Conservation (phyloP, 1,284 basidiomycete species). For the Malassezia cuniculi region DNA sequence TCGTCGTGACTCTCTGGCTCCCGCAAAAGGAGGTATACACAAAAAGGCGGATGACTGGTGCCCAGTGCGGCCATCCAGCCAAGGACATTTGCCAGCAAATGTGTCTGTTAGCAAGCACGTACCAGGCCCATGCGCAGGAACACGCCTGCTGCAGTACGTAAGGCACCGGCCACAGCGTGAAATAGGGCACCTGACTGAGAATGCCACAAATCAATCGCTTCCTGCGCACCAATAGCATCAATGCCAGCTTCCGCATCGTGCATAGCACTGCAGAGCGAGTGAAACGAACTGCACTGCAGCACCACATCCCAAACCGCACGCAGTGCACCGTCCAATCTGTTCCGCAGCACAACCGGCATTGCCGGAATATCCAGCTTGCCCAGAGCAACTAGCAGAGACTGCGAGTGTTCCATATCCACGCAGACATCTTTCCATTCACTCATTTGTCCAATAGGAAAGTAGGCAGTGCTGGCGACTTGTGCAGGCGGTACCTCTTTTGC, state of each 20-base stretch:
- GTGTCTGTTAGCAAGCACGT: constrained; percentile 7
- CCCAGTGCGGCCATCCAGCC: constrained; percentile 7
- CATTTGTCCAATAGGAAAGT: constrained; percentile 1
- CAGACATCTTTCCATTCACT: no score
- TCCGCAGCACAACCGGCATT: no score
- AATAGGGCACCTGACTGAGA: constrained; percentile 16
- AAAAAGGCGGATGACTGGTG: constrained; percentile 8
- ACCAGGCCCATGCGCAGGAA: constrained; percentile 15
- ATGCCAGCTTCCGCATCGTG: no score
- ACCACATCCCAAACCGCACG: no score
- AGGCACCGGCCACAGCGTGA: constrained; percentile 17
- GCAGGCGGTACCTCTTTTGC: neutral
- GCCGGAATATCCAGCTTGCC: no score
- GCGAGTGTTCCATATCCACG: no score
- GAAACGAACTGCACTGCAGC: no score
- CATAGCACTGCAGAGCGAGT: no score
- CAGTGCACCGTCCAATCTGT: no score
- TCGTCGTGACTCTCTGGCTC: no score
- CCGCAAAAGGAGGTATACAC: neutral
- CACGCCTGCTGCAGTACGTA: constrained; percentile 18
- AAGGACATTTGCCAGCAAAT: constrained; percentile 18
- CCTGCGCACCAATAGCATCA: no score
- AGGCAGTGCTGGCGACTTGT: neutral
- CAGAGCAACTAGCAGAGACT: no score
- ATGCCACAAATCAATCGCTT: constrained; percentile 3